These are phyloP conservation scores for Coemansia sp. DNA, from an alignment of 192 early-diverging fungal genomes.

Conservation along the genomic window DNA sequence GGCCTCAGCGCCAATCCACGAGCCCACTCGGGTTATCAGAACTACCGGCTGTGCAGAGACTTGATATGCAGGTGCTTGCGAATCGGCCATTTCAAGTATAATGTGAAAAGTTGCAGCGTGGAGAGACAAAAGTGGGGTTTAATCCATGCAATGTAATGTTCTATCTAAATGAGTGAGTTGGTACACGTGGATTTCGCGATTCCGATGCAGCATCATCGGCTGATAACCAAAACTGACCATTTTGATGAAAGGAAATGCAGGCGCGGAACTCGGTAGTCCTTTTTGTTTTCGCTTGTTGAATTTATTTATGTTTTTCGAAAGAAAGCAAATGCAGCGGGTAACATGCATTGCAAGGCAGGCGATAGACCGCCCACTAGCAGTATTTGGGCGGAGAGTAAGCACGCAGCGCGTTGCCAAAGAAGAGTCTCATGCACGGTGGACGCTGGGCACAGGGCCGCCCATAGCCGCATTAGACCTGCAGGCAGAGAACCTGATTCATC, in stretches of 20 bases:
- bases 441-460: constrained; percentile 8
- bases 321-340: background rate
- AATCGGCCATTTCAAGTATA: constrained; percentile 7
- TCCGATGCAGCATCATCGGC: background rate
- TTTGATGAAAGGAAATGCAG: background rate
- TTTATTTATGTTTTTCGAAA: background rate
- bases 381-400: background rate
- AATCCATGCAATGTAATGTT: background rate
- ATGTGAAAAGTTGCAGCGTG: background rate
- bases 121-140: background rate
- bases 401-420: background rate
- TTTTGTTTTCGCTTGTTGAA: background rate
- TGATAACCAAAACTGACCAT: background rate
- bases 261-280: background rate
- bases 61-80: constrained; percentile 1
- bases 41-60: constrained; percentile 7
- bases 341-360: background rate
- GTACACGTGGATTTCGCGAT: background rate
- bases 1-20: constrained; percentile 32
- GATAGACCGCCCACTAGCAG: background rate
- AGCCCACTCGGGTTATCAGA: constrained; percentile 24
- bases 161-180: background rate
- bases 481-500: constrained; percentile 14
- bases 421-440: background rate
- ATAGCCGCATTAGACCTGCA: constrained; percentile 20